phyloP scores from a whole-genome alignment of 2,329 filamentous ascomycete genomes.

The Talaromyces funiculosus region DNA sequence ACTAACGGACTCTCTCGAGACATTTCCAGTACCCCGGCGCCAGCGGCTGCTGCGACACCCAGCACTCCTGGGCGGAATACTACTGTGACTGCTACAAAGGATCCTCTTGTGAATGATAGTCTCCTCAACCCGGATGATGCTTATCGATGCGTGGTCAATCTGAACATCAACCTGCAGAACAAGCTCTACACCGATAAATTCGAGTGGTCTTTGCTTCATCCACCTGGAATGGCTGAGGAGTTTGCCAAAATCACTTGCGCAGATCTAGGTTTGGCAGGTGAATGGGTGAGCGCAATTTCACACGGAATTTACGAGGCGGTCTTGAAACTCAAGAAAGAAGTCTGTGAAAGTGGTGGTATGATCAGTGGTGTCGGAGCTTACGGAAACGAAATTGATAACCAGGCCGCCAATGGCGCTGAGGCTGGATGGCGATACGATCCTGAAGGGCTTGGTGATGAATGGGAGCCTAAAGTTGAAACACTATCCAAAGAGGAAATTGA shows the following conservation, averaged over 20 bases:
- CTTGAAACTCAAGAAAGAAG: constrained; percentile 88
- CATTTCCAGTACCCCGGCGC: constrained; percentile 49
- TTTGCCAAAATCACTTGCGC: constrained; percentile 92
- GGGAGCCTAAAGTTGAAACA: constrained; percentile 75
- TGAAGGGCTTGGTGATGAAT: constrained; percentile 76
- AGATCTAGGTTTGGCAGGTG: constrained; percentile 79
- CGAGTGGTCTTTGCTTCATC: constrained; percentile 92
- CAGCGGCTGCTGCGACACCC: constrained; percentile 51
- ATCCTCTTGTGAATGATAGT: constrained; percentile 55
- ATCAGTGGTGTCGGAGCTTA: constrained; percentile 66
- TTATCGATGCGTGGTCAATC: constrained; percentile 83
- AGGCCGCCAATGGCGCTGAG: constrained; percentile 73
- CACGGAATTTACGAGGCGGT: constrained; percentile 97
- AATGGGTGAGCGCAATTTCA: constrained; percentile 91
- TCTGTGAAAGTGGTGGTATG: constrained; percentile 83
- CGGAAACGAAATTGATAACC: constrained; percentile 74
- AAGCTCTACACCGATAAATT: constrained; percentile 95
- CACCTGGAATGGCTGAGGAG: constrained; percentile 81
- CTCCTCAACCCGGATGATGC: constrained; percentile 87
- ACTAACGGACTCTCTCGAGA: constrained; percentile 45
- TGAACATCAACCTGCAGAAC: constrained; percentile 88
- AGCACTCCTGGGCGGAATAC: constrained; percentile 40
- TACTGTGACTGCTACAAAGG: constrained; percentile 28
- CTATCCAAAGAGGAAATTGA: constrained; percentile 96
- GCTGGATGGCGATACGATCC: constrained; percentile 95